These are phyloP conservation scores for Jatropha podagrica DNA, from an alignment of 441 rosid genomes.

Conservation along the genomic window DNA sequence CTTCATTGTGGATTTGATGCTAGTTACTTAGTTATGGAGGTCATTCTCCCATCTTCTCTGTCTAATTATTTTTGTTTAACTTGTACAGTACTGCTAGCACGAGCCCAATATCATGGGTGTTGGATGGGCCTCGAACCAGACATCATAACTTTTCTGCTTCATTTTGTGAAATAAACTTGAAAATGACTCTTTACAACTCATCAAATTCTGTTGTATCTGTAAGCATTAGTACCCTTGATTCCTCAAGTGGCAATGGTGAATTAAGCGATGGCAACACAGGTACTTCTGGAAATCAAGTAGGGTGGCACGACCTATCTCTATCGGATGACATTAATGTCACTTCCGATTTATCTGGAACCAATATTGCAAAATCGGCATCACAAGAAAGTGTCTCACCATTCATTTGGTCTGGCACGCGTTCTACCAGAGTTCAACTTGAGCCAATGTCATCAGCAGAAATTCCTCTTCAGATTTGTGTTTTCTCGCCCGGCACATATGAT, in stretches of 20 bases:
- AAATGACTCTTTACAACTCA: constrained; percentile 76
- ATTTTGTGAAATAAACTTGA: constrained; percentile 63
- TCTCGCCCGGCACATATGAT: constrained; percentile 78
- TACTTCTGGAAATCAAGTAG: constrained; percentile 51
- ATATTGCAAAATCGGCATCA: constrained; percentile 31
- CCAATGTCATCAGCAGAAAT: constrained; percentile 59
- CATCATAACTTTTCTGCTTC: constrained; percentile 65
- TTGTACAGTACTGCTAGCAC: constrained; percentile 39
- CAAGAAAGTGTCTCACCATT: constrained; percentile 63
- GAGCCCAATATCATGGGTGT: constrained; percentile 71
- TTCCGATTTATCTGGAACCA: constrained; percentile 40
- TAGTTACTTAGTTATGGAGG: no score
- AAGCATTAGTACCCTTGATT: constrained; percentile 49
- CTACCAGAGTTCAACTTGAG: constrained; percentile 51
- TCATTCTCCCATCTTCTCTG: no score
- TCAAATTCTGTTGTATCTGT: constrained; percentile 51
- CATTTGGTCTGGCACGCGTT: constrained; percentile 84
- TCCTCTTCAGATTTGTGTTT: constrained; percentile 71
- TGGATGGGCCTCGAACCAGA: constrained; percentile 61
- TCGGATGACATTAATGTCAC: constrained; percentile 55
- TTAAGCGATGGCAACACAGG: constrained; percentile 29
- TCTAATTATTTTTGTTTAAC: background rate
- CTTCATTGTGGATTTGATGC: no score
- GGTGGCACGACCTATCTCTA: constrained; percentile 63
- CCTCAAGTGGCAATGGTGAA: constrained; percentile 27